Conservation (phyloP, 495 filamentous ascomycete species). For the Aspergillus indologenus region DNA sequence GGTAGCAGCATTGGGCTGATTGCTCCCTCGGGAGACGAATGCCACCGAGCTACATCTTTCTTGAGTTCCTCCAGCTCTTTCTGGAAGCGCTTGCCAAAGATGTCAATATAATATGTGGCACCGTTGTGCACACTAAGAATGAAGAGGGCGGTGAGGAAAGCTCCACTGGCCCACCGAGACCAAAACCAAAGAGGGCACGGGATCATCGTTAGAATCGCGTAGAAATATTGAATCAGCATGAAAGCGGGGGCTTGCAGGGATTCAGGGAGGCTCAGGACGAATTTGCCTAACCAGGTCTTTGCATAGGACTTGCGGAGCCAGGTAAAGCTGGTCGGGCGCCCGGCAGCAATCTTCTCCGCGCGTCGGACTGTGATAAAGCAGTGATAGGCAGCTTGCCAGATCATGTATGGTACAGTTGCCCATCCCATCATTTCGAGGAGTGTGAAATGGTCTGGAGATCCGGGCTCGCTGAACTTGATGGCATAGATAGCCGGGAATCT, state of each 20-base stretch:
- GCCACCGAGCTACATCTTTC: constrained; percentile 88
- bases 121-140: constrained; percentile 93
- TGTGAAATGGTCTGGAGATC: constrained; percentile 71
- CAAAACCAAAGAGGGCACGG: constrained; percentile 96
- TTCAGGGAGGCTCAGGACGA: constrained; percentile 75
- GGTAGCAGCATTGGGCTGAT: constrained; percentile 30
- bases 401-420: constrained; percentile 85
- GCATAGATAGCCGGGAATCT: constrained; percentile 86
- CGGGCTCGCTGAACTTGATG: constrained; percentile 70
- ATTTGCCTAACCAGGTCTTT: constrained; percentile 79
- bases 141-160: constrained; percentile 76
- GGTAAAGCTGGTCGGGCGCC: constrained; percentile 92
- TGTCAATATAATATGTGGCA: constrained; percentile 94
- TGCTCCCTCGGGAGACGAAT: constrained; percentile 47
- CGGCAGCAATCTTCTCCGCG: constrained; percentile 90
- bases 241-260: constrained; percentile 82
- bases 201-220: constrained; percentile 88
- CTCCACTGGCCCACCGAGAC: constrained; percentile 72
- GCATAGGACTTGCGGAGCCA: constrained; percentile 91
- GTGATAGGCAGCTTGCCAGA: constrained; percentile 93
- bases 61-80: constrained; percentile 91
- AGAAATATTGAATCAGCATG: constrained; percentile 92
- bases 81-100: constrained; percentile 94
- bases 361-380: constrained; percentile 90
- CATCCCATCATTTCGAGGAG: constrained; percentile 84